Conservation (phyloP, 768 basidiomycete species). For the Amanita polypyramis region DNA sequence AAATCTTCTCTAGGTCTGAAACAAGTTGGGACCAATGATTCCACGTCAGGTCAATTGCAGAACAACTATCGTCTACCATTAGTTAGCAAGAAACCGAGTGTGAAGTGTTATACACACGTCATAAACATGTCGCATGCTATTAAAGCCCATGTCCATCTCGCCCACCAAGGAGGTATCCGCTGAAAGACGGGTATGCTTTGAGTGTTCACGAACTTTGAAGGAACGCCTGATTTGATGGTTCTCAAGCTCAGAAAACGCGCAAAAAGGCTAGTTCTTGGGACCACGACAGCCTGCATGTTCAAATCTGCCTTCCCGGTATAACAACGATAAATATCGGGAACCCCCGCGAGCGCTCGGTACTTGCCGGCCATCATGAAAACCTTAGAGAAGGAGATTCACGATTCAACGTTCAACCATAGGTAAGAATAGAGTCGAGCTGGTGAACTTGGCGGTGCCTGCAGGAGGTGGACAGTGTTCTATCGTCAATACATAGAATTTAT, state of each 20-base stretch:
- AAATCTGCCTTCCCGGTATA: background rate
- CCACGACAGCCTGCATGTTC: constrained; percentile 1
- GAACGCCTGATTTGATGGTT: background rate
- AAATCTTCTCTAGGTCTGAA: constrained; percentile 14
- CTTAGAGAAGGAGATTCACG: too few species aligned
- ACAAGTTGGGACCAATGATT: constrained; percentile 21
- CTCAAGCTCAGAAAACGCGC: constrained; percentile 5
- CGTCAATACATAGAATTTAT: too few species aligned
- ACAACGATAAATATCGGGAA: background rate
- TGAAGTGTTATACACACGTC: constrained; percentile 1
- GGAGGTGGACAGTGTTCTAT: too few species aligned
- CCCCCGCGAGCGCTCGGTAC: too few species aligned
- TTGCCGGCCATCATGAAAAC: too few species aligned
- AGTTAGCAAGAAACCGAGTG: background rate
- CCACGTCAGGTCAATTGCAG: constrained; percentile 24
- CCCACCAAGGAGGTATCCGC: constrained; percentile 8
- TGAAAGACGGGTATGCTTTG: constrained; percentile 1
- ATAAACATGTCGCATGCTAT: constrained; percentile 8
- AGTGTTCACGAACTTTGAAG: constrained; percentile 2
- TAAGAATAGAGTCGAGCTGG: too few species aligned
- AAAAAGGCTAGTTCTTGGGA: background rate
- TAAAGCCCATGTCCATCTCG: constrained; percentile 5
- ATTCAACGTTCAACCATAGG: too few species aligned
- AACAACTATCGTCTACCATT: constrained; percentile 13
- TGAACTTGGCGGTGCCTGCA: too few species aligned